Percentiles rank a stretch among this genome's conserved stretches.
Conservation (phyloP, 768 basidiomycete genomes). For the Rhodotorula graminis region DNA sequence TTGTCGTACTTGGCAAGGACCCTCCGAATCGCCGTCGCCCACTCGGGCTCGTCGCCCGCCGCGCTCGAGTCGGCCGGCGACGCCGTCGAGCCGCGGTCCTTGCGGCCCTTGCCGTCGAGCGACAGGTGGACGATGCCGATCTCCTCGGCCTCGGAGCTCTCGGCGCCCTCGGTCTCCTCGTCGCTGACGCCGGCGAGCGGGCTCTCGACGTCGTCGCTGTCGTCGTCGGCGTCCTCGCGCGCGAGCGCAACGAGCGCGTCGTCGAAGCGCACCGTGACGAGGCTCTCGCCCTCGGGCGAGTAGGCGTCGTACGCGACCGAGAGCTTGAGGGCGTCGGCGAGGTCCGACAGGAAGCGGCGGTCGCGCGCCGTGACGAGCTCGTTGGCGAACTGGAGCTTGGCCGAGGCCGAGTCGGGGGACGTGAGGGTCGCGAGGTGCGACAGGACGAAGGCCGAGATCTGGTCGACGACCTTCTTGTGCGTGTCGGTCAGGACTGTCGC, state of each 20-base stretch:
- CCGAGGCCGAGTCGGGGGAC: slow-evolving; percentile 26
- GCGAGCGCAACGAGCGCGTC: slow-evolving; percentile 68
- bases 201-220: slow-evolving; percentile 40
- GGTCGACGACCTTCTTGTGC: slow-evolving; percentile 72
- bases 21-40: slow-evolving; percentile 64
- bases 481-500: slow-evolving; percentile 67
- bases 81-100: slow-evolving; percentile 28
- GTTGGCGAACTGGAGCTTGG: slow-evolving; percentile 65
- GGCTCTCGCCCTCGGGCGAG: slow-evolving; percentile 58
- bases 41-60: slow-evolving; percentile 58
- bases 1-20: slow-evolving; percentile 83
- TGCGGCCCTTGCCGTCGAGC: slow-evolving; percentile 43
- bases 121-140: slow-evolving; percentile 43
- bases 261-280: slow-evolving; percentile 46
- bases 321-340: slow-evolving; percentile 74
- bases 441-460: slow-evolving; percentile 68
- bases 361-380: slow-evolving; percentile 68
- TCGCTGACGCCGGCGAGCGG: slow-evolving; percentile 19
- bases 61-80: neutral
- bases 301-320: slow-evolving; percentile 87
- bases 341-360: slow-evolving; percentile 66
- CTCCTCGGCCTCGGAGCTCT: slow-evolving; percentile 45
- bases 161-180: slow-evolving; percentile 40
- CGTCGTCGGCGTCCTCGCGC: slow-evolving; percentile 32
- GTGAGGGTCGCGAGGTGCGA: slow-evolving; percentile 43